Base-by-base conservation (phyloP, 2,329 filamentous ascomycete genomes). In the Thermothelomyces thermophilus region DNA sequence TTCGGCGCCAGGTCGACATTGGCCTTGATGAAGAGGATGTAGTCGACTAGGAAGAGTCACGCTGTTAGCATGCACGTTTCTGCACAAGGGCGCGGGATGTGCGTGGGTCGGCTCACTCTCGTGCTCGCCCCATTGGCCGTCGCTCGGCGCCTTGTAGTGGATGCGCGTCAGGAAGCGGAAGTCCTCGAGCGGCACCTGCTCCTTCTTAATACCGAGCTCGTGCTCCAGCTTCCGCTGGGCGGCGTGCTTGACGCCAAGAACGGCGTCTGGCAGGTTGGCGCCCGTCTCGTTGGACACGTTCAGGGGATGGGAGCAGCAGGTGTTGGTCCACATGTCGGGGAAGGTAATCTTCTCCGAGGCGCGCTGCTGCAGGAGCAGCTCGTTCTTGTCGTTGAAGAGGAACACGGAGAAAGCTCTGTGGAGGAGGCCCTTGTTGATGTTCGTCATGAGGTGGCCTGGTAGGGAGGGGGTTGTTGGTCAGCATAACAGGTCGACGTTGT, bases 241-340 rank as follows among this genome's bases (percentile, higher is more conserved):
- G 36, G 93, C 93, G 53, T 86, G 83, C 76, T 95, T 95, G 59
- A 90, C 93, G 24, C 93, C 93, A 60, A 81, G 75, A 50, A 97
- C 75, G 5, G 90, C 86, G 58, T 88, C 86, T 43, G 84, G 77
- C 37, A 98, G 76, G 58, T 85, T 86, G 28, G 83, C 79, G 56
- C 93, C 93, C 22, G 89, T 95, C 80, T 98, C 93, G 57, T 86
- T 85, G 8, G 93, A 87, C 58, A 96, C 86, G 48, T 88, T 87
- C 54, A 98, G 79, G 5, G 93, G 93, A 70, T 98, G 93, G 34
- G 93, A 98, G 76, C 93, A 98, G 79, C 93, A 98, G 28, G 93
- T 98, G 73, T 98, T 98, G 57, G 93, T 98, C 93, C 93, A 98
- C 85, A 96, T 90, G 67, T 95, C 89, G 42, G 93, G 91, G 73